Percentiles rank a stretch among this genome's conserved stretches.
Conservation (phyloP, 2,329 filamentous ascomycete species). For the Epichloe sp. region DNA sequence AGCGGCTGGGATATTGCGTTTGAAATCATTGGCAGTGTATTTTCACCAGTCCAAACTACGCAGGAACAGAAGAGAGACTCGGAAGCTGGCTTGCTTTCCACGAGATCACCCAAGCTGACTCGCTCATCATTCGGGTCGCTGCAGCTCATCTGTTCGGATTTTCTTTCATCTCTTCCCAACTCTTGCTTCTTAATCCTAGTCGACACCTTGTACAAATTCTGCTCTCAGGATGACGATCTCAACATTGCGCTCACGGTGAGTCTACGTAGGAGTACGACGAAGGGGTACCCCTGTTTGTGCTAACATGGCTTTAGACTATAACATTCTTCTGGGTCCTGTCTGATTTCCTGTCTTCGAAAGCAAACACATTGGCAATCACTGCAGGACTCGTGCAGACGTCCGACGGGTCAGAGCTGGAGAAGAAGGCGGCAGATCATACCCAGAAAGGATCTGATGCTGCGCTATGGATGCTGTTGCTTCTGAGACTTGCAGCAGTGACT, state of each 20-base stretch:
- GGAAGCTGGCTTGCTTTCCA: constrained; percentile 26
- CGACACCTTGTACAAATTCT: constrained; percentile 80
- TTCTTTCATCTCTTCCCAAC: constrained; percentile 59
- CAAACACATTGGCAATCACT: constrained; percentile 43
- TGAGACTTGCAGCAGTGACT: constrained; percentile 58
- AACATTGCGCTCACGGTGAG: constrained; percentile 85
- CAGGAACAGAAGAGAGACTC: constrained; percentile 20
- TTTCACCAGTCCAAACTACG: constrained; percentile 32
- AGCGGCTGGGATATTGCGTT: constrained; percentile 81
- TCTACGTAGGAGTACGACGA: constrained; percentile 1
- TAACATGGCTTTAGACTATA: constrained; percentile 49
- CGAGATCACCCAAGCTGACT: constrained; percentile 60
- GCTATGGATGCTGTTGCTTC: constrained; percentile 65
- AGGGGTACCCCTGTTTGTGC: background rate
- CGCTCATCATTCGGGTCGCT: constrained; percentile 79
- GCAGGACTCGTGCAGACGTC: constrained; percentile 39
- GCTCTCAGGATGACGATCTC: constrained; percentile 77
- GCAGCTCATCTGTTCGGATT: constrained; percentile 90
- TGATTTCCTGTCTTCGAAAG: constrained; percentile 61
- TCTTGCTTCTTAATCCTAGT: constrained; percentile 66
- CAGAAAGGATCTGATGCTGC: constrained; percentile 53
- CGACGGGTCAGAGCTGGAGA: constrained; percentile 37
- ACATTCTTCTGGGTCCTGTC: constrained; percentile 95
- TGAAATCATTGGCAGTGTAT: constrained; percentile 72
- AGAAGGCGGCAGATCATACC: constrained; percentile 45